A percentile compares a stretch with the other conserved stretches of the same genome.
These are phyloP conservation scores for Fusarium dimerum DNA, from an alignment of 2,329 filamentous ascomycete genomes.

Conservation along the genomic window DNA sequence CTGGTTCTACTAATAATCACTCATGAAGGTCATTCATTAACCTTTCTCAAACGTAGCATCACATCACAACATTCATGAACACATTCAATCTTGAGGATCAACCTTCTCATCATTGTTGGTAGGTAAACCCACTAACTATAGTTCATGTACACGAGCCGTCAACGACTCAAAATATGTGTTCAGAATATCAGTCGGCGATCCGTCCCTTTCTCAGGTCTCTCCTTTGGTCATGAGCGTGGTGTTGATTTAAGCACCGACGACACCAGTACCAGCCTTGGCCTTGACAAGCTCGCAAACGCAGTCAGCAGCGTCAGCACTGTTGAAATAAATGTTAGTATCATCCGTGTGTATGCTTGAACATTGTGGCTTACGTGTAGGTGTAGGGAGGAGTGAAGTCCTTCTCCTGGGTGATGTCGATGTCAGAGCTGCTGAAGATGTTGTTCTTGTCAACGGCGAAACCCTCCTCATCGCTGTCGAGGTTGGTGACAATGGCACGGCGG, in stretches of 20 bases:
- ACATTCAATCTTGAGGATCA: slow-evolving; percentile 2
- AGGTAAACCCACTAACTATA: slow-evolving; percentile 4
- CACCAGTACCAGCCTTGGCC: slow-evolving; percentile 26
- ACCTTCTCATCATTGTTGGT: slow-evolving; percentile 5
- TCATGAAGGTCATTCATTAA: too few relatives aligned
- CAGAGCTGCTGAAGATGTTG: slow-evolving; percentile 45
- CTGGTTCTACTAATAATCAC: too few relatives aligned
- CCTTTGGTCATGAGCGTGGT: neutral
- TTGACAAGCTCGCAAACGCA: slow-evolving; percentile 28
- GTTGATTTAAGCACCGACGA: slow-evolving; percentile 9
- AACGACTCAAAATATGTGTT: slow-evolving; percentile 4
- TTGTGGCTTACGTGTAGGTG: slow-evolving; percentile 36
- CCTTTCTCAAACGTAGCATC: too few relatives aligned
- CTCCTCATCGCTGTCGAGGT: slow-evolving; percentile 46
- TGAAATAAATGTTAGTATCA: neutral
- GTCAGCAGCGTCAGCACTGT: slow-evolving; percentile 16
- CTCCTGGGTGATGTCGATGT: slow-evolving; percentile 35
- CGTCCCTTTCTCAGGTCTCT: neutral
- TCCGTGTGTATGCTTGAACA: neutral
- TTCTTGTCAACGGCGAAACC: slow-evolving; percentile 46
- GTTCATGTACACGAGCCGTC: slow-evolving; percentile 1
- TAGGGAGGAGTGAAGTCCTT: slow-evolving; percentile 37
- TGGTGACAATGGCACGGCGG: slow-evolving; percentile 41
- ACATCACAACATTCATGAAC: too few relatives aligned
- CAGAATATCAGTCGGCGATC: slow-evolving; percentile 1